Conservation (phyloP, 2,329 filamentous ascomycete genomes). For the Epichloe bromicola region DNA sequence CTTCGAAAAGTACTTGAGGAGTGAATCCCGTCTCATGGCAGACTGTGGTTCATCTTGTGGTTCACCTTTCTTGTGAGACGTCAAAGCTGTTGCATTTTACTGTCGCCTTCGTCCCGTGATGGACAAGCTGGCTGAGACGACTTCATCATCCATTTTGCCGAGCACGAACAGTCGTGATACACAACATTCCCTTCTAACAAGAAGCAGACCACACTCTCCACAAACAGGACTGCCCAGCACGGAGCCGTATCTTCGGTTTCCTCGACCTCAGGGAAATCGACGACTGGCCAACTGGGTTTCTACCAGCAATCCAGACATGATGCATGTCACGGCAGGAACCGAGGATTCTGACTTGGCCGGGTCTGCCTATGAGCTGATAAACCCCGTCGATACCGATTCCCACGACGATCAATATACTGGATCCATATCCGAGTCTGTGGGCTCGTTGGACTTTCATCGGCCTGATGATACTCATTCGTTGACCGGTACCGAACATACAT, state of each 20-base stretch:
- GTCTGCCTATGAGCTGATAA: constrained; percentile 45
- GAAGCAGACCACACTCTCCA: constrained; percentile 8
- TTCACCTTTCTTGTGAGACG: constrained; percentile 13
- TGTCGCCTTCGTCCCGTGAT: constrained; percentile 31
- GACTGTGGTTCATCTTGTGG: constrained; percentile 5
- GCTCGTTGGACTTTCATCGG: constrained; percentile 34
- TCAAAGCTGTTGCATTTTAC: constrained; percentile 4
- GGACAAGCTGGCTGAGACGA: constrained; percentile 31
- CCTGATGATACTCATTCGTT: constrained; percentile 41
- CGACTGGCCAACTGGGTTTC: constrained; percentile 47
- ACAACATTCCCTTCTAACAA: constrained; percentile 13
- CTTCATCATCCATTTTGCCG: constrained; percentile 15
- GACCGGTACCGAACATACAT: constrained; percentile 34
- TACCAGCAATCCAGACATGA: constrained; percentile 43
- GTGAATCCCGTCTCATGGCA: constrained; percentile 8
- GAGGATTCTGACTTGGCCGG: constrained; percentile 40
- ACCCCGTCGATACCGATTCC: constrained; percentile 38
- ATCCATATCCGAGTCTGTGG: constrained; percentile 35
- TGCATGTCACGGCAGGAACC: constrained; percentile 31
- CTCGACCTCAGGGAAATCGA: constrained; percentile 40
- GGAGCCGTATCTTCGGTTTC: constrained; percentile 41
- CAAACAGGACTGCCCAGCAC: constrained; percentile 23
- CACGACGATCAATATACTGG: constrained; percentile 35
- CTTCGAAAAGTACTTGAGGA: background rate
- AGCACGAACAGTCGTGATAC: constrained; percentile 17